phyloP scores from a whole-genome alignment of 345 rosid genomes.

The Murraya paniculata region DNA sequence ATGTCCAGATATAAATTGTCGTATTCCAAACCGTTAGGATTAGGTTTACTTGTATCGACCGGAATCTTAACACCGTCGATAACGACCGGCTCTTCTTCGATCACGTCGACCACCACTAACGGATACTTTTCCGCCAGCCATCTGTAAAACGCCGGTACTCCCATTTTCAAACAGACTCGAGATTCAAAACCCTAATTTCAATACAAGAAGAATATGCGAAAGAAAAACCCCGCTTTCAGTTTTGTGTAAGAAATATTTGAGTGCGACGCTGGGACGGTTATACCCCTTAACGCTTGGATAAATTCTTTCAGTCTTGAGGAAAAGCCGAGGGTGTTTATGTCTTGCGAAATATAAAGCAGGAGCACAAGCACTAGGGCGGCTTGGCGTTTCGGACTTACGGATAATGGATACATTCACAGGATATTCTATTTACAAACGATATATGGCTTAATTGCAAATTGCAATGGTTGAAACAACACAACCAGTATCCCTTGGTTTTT shows the following conservation, averaged over 20 bases:
- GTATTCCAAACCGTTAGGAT: slow-evolving; percentile 76
- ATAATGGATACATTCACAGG: background rate
- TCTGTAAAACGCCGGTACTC: slow-evolving; percentile 91
- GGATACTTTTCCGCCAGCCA: slow-evolving; percentile 96
- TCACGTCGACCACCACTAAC: slow-evolving; percentile 61
- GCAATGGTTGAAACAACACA: too few relatives aligned
- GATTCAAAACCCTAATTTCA: slow-evolving; percentile 19
- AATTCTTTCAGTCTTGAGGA: background rate
- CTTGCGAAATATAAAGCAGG: background rate
- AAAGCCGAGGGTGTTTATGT: slow-evolving; percentile 7
- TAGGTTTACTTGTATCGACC: slow-evolving; percentile 75
- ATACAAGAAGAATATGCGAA: background rate
- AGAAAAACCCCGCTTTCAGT: background rate
- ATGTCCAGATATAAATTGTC: slow-evolving; percentile 96
- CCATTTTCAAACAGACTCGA: slow-evolving; percentile 41
- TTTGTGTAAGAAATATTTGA: background rate
- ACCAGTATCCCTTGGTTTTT: too few relatives aligned
- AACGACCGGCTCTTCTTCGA: slow-evolving; percentile 80
- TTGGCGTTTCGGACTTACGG: background rate
- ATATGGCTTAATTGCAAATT: too few relatives aligned
- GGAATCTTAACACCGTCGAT: slow-evolving; percentile 64
- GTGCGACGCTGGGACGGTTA: background rate
- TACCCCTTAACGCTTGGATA: background rate
- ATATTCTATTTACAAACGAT: background rate
- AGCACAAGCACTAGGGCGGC: background rate